Conservation (phyloP, 2,329 filamentous ascomycete genomes). For the Ambrosiella cleistominuta region DNA sequence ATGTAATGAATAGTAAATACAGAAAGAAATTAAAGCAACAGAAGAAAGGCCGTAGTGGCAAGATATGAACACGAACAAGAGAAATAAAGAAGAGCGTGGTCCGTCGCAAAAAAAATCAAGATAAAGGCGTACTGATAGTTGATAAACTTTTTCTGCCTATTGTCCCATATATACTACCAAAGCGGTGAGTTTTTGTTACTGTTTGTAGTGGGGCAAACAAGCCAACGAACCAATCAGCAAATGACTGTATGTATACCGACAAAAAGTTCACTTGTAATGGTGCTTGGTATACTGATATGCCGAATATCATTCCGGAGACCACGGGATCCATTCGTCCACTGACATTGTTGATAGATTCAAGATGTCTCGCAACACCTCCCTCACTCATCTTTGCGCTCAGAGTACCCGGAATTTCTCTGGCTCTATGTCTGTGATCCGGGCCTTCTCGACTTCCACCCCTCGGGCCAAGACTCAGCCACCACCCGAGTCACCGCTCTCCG, state of each 20-base stretch:
- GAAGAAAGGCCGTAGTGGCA: background rate
- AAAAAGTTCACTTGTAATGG: background rate
- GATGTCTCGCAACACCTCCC: slow-evolving; percentile 2
- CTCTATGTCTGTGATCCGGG: background rate
- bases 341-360: background rate
- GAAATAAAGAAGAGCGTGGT: slow-evolving; percentile 1
- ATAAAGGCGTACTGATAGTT: background rate
- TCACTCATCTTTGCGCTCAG: background rate
- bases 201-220: background rate
- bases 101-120: background rate
- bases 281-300: too few species aligned
- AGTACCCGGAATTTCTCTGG: background rate
- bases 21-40: background rate
- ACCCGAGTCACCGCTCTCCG: slow-evolving; percentile 76
- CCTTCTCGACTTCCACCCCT: background rate
- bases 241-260: background rate
- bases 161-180: slow-evolving; percentile 15
- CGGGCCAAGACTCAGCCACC: slow-evolving; percentile 27
- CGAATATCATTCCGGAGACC: too few species aligned
- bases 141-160: slow-evolving; percentile 16
- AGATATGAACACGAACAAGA: background rate
- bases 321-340: background rate
- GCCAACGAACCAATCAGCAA: slow-evolving; percentile 3
- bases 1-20: background rate
- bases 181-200: slow-evolving; percentile 6